A percentile compares a stretch with the other conserved stretches of the same genome.
These are phyloP conservation scores for Tetraselmis chui DNA, from an alignment of 139 green algal species.

Conservation along the genomic window DNA sequence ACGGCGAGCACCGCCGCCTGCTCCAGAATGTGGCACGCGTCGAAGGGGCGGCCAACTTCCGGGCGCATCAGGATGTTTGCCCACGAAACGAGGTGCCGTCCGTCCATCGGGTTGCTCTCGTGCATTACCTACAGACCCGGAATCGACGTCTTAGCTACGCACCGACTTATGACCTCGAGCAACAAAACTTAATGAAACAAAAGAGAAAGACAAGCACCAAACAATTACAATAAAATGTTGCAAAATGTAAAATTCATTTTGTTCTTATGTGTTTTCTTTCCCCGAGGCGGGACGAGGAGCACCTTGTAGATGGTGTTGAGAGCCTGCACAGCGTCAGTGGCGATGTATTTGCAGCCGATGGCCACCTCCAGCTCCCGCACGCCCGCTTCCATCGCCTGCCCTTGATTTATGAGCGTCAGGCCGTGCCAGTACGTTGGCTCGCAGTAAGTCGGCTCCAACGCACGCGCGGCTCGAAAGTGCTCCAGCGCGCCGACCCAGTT, in stretches of 20 bases:
- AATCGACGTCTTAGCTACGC: background rate
- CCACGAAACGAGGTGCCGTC: constrained; percentile 11
- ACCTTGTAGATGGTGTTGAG: constrained; percentile 29
- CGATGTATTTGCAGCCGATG: constrained; percentile 59
- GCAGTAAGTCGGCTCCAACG: constrained; percentile 64
- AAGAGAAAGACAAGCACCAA: constrained; percentile 7
- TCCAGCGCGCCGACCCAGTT: constrained; percentile 34
- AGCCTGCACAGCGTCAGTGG: constrained; percentile 35
- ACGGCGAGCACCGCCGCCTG: constrained; percentile 24
- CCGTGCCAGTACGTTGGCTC: constrained; percentile 69
- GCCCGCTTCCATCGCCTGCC: background rate
- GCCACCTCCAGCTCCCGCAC: constrained; percentile 44
- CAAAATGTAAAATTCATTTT: constrained; percentile 23
- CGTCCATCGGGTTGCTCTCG: background rate
- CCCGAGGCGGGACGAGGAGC: too few species aligned
- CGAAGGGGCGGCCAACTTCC: background rate
- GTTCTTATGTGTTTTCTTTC: too few species aligned
- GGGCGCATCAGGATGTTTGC: constrained; percentile 1
- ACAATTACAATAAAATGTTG: constrained; percentile 14
- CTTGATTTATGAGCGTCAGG: constrained; percentile 33
- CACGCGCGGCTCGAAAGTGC: constrained; percentile 40
- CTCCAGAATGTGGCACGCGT: constrained; percentile 39
- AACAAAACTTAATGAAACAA: background rate
- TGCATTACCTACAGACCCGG: background rate
- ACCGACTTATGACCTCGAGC: constrained; percentile 1